Evolutionary conservation across 805 yeast genomes (phyloP).

Genomic region (Kuraishia piskuri): DNA sequence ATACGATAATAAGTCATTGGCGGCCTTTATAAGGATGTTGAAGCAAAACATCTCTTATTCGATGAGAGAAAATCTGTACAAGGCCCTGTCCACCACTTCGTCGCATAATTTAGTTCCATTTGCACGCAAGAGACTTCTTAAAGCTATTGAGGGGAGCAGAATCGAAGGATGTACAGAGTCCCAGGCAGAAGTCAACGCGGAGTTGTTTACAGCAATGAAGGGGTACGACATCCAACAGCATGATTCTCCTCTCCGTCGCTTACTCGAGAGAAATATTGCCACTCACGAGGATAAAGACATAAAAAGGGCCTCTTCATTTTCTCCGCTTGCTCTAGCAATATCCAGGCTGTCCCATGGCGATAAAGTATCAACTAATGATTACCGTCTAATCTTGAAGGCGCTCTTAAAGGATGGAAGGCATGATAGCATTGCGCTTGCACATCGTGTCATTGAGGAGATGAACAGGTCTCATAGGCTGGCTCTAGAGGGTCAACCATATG

Average conservation of each 20-base stretch:
- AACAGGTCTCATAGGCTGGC: slow-evolving; percentile 9
- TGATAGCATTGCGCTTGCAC: slow-evolving; percentile 17
- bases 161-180: slow-evolving; percentile 3
- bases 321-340: not conserved
- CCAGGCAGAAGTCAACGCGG: not conserved
- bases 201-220: not conserved
- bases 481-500: slow-evolving; percentile 7
- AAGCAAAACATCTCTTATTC: slow-evolving; percentile 11
- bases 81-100: slow-evolving; percentile 6
- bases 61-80: slow-evolving; percentile 15
- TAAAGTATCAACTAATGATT: slow-evolving; percentile 8
- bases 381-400: slow-evolving; percentile 15
- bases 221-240: not conserved
- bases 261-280: not conserved
- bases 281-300: not conserved
- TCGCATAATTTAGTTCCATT: not conserved
- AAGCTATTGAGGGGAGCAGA: slow-evolving; percentile 9
- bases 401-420: not conserved
- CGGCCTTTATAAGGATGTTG: slow-evolving; percentile 12
- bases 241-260: not conserved
- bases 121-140: slow-evolving; percentile 3
- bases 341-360: slow-evolving; percentile 7
- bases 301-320: not conserved
- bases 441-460: slow-evolving; percentile 22
- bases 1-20: slow-evolving; percentile 14